Percentiles rank a stretch among this genome's conserved stretches.
Evolutionary conservation across 2,329 filamentous ascomycete species (phyloP).

Genomic region (Fusarium sp.): DNA sequence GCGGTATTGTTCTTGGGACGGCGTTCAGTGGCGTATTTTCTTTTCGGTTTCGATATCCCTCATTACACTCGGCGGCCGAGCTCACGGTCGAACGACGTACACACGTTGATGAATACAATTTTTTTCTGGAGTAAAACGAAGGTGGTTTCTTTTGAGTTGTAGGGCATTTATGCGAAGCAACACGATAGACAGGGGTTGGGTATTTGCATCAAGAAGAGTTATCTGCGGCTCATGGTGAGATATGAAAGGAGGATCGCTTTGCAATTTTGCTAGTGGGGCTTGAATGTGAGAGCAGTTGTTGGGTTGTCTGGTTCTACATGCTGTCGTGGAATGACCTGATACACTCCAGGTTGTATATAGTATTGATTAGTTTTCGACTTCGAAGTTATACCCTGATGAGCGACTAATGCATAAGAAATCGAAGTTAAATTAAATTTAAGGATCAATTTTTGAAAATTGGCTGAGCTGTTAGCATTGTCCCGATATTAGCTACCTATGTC

Average conservation of each 20-base stretch:
- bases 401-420: conserved; percentile 49
- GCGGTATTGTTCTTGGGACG: conserved; percentile 35
- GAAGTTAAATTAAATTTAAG: conserved; percentile 40
- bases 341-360: conserved; percentile 45
- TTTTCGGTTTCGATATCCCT: conserved; percentile 46
- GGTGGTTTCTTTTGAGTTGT: conserved; percentile 30
- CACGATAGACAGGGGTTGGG: conserved; percentile 33
- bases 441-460: not conserved
- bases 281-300: conserved; percentile 36
- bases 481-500: not conserved
- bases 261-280: conserved; percentile 31
- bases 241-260: conserved; percentile 18
- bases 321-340: conserved; percentile 24
- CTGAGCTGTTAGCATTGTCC: not conserved
- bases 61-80: conserved; percentile 43
- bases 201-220: conserved; percentile 41
- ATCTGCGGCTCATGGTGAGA: conserved; percentile 36
- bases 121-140: conserved; percentile 37
- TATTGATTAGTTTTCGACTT: conserved; percentile 50
- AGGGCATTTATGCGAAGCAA: conserved; percentile 14
- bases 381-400: conserved; percentile 54
- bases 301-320: conserved; percentile 39
- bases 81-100: conserved; percentile 45
- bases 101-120: conserved; percentile 46
- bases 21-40: conserved; percentile 45